phyloP scores from a whole-genome alignment of 2,329 filamentous ascomycete species.

The Dothistroma septosporum region DNA sequence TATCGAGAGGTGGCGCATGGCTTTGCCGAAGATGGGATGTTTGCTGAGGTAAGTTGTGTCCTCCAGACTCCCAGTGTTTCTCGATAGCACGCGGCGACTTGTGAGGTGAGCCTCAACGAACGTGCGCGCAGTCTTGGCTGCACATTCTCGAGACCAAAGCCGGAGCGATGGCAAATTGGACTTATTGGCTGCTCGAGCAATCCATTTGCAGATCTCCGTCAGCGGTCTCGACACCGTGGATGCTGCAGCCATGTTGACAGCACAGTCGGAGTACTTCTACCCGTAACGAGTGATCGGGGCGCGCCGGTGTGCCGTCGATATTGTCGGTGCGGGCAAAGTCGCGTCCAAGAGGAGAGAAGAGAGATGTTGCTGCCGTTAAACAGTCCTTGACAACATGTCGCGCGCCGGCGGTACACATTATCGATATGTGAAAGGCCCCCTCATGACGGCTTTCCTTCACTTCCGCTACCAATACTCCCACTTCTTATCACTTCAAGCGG shows the following conservation, averaged over 20 bases:
- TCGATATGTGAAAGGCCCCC: neutral
- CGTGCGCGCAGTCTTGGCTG: neutral
- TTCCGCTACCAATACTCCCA: neutral
- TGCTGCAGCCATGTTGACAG: neutral
- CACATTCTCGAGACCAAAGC: neutral
- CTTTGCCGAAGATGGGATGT: neutral
- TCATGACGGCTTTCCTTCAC: neutral
- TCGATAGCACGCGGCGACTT: neutral
- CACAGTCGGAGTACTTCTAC: neutral
- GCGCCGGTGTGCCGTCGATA: neutral
- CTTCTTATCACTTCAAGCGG: constrained; percentile 16
- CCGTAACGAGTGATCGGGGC: neutral
- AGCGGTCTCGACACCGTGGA: neutral
- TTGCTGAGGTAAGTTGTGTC: neutral
- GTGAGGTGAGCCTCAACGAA: neutral
- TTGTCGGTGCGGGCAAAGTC: neutral
- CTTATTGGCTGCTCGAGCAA: constrained; percentile 1
- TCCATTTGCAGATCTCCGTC: constrained; percentile 5
- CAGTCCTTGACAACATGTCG: neutral
- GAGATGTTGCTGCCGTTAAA: neutral
- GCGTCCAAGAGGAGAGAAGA: neutral
- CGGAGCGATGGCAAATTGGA: constrained; percentile 3
- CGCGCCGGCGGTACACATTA: neutral
- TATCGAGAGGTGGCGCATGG: neutral
- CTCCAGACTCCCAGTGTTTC: neutral